Evolutionary conservation across 108 stramenopile species (phyloP).

Genomic region (Conticribra guillardii): DNA sequence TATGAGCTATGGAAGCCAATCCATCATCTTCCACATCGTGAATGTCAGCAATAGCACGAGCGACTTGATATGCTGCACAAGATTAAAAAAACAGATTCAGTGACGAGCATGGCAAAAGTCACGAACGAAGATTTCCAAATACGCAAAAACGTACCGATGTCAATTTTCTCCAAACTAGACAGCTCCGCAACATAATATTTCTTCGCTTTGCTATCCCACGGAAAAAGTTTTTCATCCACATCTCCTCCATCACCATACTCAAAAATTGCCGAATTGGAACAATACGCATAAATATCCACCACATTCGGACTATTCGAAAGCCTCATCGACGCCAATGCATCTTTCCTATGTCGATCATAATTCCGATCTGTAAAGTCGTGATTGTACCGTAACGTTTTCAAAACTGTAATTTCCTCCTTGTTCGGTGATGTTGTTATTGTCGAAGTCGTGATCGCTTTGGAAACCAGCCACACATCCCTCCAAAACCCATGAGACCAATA

Average conservation of each 20-base stretch:
- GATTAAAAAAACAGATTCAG: neutral
- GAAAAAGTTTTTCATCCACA: slow-evolving; percentile 47
- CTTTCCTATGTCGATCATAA: slow-evolving; percentile 78
- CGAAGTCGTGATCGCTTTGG: slow-evolving; percentile 11
- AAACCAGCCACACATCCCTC: slow-evolving; percentile 70
- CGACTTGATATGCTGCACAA: slow-evolving; percentile 61
- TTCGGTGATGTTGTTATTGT: neutral
- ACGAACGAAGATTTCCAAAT: neutral
- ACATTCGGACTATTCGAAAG: slow-evolving; percentile 58
- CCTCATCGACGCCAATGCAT: slow-evolving; percentile 65
- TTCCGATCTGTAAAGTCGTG: slow-evolving; percentile 68
- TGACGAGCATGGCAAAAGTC: neutral
- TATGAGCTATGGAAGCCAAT: slow-evolving; percentile 65
- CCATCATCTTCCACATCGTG: slow-evolving; percentile 67
- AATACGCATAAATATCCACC: slow-evolving; percentile 73
- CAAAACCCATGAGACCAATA: slow-evolving; percentile 66
- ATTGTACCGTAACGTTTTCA: slow-evolving; percentile 64
- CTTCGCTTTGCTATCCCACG: slow-evolving; percentile 34
- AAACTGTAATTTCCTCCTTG: slow-evolving; percentile 40
- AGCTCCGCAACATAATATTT: slow-evolving; percentile 29
- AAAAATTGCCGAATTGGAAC: slow-evolving; percentile 68
- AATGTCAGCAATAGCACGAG: slow-evolving; percentile 60
- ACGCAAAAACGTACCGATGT: slow-evolving; percentile 39
- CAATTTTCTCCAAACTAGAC: slow-evolving; percentile 47
- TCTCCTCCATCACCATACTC: slow-evolving; percentile 73